These are phyloP conservation scores for Ophiostoma ips DNA, from an alignment of 2,329 filamentous ascomycete genomes.

Conservation along the genomic window DNA sequence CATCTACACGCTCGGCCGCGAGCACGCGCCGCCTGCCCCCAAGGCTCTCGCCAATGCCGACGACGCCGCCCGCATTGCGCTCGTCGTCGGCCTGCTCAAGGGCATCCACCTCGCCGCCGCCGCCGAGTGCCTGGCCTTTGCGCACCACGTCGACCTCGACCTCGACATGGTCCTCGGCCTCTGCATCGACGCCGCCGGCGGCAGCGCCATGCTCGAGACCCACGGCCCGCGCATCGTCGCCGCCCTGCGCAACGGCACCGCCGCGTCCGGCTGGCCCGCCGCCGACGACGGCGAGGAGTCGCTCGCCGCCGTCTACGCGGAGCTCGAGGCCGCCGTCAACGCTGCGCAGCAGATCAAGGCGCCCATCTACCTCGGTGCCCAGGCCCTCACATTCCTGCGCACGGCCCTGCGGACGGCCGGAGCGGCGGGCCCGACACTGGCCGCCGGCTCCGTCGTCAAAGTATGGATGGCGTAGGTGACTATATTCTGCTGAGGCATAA, in stretches of 20 bases:
- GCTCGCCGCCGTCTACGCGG: slow-evolving; percentile 19
- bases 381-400: slow-evolving; percentile 25
- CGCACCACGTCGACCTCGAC: slow-evolving; percentile 26
- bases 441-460: slow-evolving; percentile 16
- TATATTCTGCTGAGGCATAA: not conserved
- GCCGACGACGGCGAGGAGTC: slow-evolving; percentile 11
- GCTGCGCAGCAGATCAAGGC: slow-evolving; percentile 29
- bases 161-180: slow-evolving; percentile 31
- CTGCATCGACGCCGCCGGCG: slow-evolving; percentile 32
- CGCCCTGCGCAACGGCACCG: slow-evolving; percentile 19
- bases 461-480: slow-evolving; percentile 13
- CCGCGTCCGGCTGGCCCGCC: slow-evolving; percentile 13
- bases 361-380: slow-evolving; percentile 26
- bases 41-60: not conserved
- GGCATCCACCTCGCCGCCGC: slow-evolving; percentile 31
- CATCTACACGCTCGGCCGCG: slow-evolving; percentile 27
- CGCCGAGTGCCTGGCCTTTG: slow-evolving; percentile 30
- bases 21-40: not conserved
- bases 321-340: slow-evolving; percentile 25
- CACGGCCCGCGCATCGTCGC: slow-evolving; percentile 26
- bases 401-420: slow-evolving; percentile 17
- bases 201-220: slow-evolving; percentile 25
- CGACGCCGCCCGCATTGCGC: slow-evolving; percentile 1
- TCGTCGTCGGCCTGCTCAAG: slow-evolving; percentile 27
- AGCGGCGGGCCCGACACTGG: slow-evolving; percentile 2